Conservation (phyloP, 2,329 filamentous ascomycete genomes). For the Aspergillus thermomutatus region DNA sequence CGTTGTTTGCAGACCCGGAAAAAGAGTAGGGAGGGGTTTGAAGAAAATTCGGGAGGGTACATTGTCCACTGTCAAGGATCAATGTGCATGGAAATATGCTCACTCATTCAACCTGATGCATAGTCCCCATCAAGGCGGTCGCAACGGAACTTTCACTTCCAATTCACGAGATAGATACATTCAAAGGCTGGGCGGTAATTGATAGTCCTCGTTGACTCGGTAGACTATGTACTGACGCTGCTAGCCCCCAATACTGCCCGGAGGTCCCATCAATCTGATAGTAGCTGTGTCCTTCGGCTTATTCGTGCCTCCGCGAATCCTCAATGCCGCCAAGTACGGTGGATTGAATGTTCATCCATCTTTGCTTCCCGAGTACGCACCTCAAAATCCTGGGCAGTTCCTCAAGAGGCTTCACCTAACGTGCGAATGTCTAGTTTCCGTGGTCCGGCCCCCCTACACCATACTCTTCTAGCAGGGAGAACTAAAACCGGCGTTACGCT, state of each 20-base stretch:
- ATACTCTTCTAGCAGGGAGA: conserved; percentile 67
- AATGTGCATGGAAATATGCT: neutral
- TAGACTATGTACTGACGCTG: conserved; percentile 15
- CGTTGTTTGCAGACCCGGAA: conserved; percentile 78
- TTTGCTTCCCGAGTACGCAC: conserved; percentile 70
- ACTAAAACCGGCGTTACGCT: conserved; percentile 70
- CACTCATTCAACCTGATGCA: conserved; percentile 4
- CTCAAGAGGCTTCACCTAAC: neutral
- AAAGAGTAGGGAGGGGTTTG: conserved; percentile 70
- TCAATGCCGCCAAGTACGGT: conserved; percentile 70
- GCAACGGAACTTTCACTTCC: conserved; percentile 63
- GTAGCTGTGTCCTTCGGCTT: conserved; percentile 93
- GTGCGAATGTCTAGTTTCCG: conserved; percentile 57
- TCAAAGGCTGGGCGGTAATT: conserved; percentile 73
- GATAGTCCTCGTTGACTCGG: neutral
- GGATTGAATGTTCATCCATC: conserved; percentile 94
- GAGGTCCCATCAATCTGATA: conserved; percentile 65
- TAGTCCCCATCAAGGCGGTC: conserved; percentile 70
- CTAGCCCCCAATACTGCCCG: conserved; percentile 52
- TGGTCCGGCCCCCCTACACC: conserved; percentile 82
- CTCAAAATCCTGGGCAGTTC: neutral
- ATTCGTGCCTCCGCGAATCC: conserved; percentile 74
- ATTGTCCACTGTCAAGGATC: conserved; percentile 9
- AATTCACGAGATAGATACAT: conserved; percentile 75
- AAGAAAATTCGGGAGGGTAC: conserved; percentile 66